These are phyloP conservation scores for Nakazawaea sp. DNA, from an alignment of 805 yeast species.

Conservation along the genomic window DNA sequence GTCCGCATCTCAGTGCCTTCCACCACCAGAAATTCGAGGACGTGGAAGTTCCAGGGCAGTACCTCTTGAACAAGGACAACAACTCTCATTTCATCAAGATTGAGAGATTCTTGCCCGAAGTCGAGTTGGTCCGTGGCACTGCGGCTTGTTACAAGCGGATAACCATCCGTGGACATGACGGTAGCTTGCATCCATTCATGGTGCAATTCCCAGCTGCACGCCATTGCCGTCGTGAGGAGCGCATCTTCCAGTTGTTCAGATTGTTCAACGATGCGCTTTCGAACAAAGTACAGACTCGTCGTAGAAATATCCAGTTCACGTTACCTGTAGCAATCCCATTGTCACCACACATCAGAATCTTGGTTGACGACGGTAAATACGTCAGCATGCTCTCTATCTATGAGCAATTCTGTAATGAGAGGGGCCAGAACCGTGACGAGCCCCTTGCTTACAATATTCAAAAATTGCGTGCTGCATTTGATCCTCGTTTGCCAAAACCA, in stretches of 20 bases:
- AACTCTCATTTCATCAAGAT: slow-evolving; percentile 89
- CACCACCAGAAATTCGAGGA: slow-evolving; percentile 98
- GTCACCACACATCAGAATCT: slow-evolving; percentile 88
- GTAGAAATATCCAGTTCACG: slow-evolving; percentile 78
- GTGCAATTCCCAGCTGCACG: slow-evolving; percentile 98
- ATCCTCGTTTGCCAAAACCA: slow-evolving; percentile 89
- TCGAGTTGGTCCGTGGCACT: slow-evolving; percentile 84
- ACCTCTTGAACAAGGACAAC: slow-evolving; percentile 78
- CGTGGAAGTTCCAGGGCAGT: slow-evolving; percentile 96
- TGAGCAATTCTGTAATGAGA: slow-evolving; percentile 75
- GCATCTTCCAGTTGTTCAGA: slow-evolving; percentile 86
- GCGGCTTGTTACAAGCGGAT: slow-evolving; percentile 86
- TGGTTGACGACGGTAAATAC: slow-evolving; percentile 75
- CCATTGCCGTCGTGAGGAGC: slow-evolving; percentile 93
- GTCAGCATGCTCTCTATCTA: slow-evolving; percentile 75
- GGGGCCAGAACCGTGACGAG: slow-evolving; percentile 74
- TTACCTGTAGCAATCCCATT: slow-evolving; percentile 90
- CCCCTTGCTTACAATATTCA: slow-evolving; percentile 83
- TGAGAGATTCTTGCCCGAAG: slow-evolving; percentile 84
- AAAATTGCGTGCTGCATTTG: slow-evolving; percentile 86
- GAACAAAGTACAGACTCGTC: slow-evolving; percentile 80
- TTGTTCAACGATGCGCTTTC: slow-evolving; percentile 77
- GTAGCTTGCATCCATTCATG: slow-evolving; percentile 85
- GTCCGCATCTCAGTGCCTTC: slow-evolving; percentile 94
- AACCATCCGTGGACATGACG: slow-evolving; percentile 90